A percentile compares a stretch with the other conserved stretches of the same genome.
phyloP scores from a whole-genome alignment of 2,329 filamentous ascomycete species.

The Fusarium palustre region DNA sequence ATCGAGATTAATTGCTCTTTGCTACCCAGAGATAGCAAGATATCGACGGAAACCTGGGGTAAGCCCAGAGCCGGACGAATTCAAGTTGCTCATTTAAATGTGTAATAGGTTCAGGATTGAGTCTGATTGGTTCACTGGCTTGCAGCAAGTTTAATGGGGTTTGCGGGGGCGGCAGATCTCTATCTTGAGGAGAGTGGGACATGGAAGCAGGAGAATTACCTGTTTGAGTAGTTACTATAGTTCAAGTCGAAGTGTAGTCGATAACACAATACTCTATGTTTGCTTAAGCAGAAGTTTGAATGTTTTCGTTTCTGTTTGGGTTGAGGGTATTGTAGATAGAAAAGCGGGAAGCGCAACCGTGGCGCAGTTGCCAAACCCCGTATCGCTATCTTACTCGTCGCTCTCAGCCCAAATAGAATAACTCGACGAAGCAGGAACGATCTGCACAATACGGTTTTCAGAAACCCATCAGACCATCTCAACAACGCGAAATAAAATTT shows the following conservation, averaged over 20 bases:
- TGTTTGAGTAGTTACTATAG: slow-evolving; percentile 1
- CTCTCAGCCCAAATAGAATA: slow-evolving; percentile 2
- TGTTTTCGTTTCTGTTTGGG: background rate
- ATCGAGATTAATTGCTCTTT: slow-evolving; percentile 40
- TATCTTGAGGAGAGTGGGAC: slow-evolving; percentile 22
- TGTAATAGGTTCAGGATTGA: slow-evolving; percentile 30
- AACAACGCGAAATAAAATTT: background rate
- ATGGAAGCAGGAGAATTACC: slow-evolving; percentile 12
- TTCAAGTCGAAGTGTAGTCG: background rate
- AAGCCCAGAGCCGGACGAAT: slow-evolving; percentile 27
- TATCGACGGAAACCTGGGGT: slow-evolving; percentile 47
- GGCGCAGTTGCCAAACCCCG: slow-evolving; percentile 2
- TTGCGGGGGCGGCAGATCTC: slow-evolving; percentile 48
- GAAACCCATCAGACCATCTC: background rate
- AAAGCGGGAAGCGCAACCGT: background rate
- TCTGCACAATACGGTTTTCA: background rate
- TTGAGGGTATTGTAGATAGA: background rate
- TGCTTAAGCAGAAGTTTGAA: background rate
- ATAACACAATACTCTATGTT: background rate
- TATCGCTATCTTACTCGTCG: background rate
- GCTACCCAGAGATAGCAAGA: slow-evolving; percentile 36
- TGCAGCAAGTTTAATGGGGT: slow-evolving; percentile 26
- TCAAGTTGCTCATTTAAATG: slow-evolving; percentile 44
- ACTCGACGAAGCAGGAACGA: background rate
- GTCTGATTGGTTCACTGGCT: slow-evolving; percentile 26